Percentiles rank a stretch among this genome's conserved stretches.
phyloP scores from a whole-genome alignment of 2,329 filamentous ascomycete genomes.

The Aspergillus spinulosporus region DNA sequence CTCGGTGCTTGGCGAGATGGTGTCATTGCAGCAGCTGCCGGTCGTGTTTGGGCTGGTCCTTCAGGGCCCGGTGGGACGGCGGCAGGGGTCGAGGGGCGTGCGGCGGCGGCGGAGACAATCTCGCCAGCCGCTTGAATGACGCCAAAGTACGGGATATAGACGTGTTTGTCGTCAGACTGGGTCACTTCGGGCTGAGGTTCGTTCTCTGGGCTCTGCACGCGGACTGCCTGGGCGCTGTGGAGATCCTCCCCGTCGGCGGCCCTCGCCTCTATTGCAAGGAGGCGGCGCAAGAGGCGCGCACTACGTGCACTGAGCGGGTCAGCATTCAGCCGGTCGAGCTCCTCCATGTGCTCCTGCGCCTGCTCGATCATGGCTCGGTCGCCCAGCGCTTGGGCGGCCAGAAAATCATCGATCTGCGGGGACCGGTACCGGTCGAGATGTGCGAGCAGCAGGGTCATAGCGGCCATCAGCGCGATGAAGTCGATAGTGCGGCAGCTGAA shows the following conservation, averaged over 20 bases:
- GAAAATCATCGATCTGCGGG: not conserved
- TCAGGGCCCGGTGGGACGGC: not conserved
- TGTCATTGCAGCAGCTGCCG: not conserved
- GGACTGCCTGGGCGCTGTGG: not conserved
- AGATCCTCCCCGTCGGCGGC: not conserved
- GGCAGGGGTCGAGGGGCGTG: not conserved
- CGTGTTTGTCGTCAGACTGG: not conserved
- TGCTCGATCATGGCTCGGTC: constrained; percentile 1
- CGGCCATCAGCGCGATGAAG: not conserved
- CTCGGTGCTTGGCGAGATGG: not conserved
- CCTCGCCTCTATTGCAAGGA: not conserved
- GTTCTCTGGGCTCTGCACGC: not conserved
- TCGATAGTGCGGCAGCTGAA: not conserved
- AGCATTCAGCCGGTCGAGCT: not conserved
- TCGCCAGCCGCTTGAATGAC: not conserved
- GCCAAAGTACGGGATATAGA: not conserved
- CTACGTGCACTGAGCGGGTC: not conserved
- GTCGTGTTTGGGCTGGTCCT: not conserved
- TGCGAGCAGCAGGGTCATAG: not conserved
- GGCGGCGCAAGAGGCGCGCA: not conserved
- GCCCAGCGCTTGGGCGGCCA: not conserved
- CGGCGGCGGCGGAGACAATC: not conserved
- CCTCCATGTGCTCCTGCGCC: not conserved
- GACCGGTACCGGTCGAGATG: not conserved
- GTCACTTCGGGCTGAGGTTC: not conserved